Base-by-base conservation (phyloP, 2,329 filamentous ascomycete species). In the Fusarium pseudograminearum region DNA sequence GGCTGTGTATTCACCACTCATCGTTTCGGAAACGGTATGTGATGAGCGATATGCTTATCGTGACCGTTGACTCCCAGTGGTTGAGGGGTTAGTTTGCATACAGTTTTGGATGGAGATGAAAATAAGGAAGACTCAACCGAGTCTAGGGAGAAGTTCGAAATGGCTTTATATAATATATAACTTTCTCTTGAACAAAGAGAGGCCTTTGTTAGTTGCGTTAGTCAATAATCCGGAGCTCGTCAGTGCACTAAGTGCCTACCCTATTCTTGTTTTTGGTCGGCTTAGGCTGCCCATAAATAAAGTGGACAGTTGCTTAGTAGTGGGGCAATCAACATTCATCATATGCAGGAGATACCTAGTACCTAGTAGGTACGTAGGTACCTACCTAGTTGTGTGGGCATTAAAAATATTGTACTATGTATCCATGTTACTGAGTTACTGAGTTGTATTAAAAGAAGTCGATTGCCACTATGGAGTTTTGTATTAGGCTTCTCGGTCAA, bases 1-100 rank as follows among this genome's bases (percentile, higher is more conserved):
- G 26, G 83, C 85, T 5, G 83, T 82, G 42, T 78, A 73, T 15
- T 81, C 77, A 28, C 80, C 81, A 53, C 80, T 82, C 81, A 83
- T 83, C 9, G 71, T 80, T 66, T 30, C 16, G 14, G 22, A 22
- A 30, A 11, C 16, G 24, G 22, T 24, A n/a, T 26, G 9, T 26
- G 28, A 7, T 51, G 20, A 22, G 15, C 36, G 16, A 31, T 24
- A 42, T 24, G 26, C 33, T 22, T 47, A 18, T 34, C 22, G 30
- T 42, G 20, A 20, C 11, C 20, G n/a, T 62, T n/a, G 22, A 31
- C 10, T 11, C n/a, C 9, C 14, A 44, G 20, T 7, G 26, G 12
- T 50, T 30, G 14, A 38, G 16, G 15, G n/a, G 31, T 26, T 18
- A 31, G 22, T 41, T 24, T 18, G 11, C 16, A 18, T 15, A 18